Base-by-base conservation (phyloP, 768 basidiomycete species). In the Termitomyces sp. region DNA sequence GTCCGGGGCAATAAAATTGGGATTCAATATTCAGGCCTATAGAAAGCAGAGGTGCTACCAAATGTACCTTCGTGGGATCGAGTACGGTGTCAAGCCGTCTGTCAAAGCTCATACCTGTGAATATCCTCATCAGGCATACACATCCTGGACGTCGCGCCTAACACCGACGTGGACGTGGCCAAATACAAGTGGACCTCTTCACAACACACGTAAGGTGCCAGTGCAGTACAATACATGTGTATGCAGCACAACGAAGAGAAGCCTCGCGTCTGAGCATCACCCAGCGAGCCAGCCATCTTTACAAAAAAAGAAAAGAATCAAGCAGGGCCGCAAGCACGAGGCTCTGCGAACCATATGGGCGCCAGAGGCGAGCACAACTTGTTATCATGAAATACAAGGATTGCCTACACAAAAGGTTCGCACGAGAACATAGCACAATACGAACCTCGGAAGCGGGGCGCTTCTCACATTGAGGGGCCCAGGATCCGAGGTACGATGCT, bases 51-150 rank as follows among this genome's bases (percentile, higher is more conserved):
- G 45, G 3, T 28, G 20, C 15, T 26, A 26, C 45, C 22, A 46
- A 36, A 36, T 16, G 13, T 22, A 42, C 8, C 42, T 22, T 81
- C 54, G 88, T 36, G 34, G 34, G 34, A 36, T 16, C 13, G 34
- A 79, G 2, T 86, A 80, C 22, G 74, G 71, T 2, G 57, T 75
- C 75, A 24, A 80, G 73, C 73, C 72, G 85, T 66, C 86, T 81
- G 13, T 31, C 44, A 44, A 15, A 2, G n/a, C n/a, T n/a, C n/a
- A n/a, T n/a, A n/a, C n/a, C 42, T n/a, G n/a, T 29, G 26, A 20
- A 46, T 47, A 29, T 29, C 29, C 29, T 3, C n/a, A n/a, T n/a
- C n/a, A n/a, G n/a, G n/a, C n/a, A n/a, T n/a, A n/a, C n/a, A n/a
- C n/a, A 6, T 29, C 29, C 29, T 29, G 29, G 2, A 33, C 0